Evolutionary conservation across 306 rosid species (phyloP).

Genomic region (Sicyos edulis): DNA sequence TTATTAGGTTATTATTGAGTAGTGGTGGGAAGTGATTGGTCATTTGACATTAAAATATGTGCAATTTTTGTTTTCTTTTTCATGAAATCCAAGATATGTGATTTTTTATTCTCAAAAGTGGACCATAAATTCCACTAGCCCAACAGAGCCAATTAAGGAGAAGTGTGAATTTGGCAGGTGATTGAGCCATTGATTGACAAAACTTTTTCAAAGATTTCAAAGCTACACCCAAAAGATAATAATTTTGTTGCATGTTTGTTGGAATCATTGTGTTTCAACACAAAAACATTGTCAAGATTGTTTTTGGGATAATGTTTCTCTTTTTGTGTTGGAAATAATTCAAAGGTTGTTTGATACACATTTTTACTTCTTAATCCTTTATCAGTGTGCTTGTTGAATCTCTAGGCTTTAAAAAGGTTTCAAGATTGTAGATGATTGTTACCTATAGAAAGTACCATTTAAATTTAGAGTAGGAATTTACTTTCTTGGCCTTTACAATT

Average conservation of each 20-base stretch:
- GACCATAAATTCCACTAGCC: neutral
- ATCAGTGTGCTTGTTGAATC: too few species aligned
- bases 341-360: neutral
- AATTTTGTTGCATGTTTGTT: neutral
- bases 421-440: too few species aligned
- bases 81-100: too few species aligned
- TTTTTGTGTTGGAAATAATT: neutral
- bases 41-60: neutral
- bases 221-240: conserved; percentile 12
- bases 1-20: conserved; percentile 12
- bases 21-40: neutral
- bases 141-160: neutral
- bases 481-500: too few species aligned
- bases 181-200: conserved; percentile 18
- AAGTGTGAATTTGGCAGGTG: neutral
- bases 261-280: conserved; percentile 3
- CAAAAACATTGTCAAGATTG: neutral
- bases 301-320: neutral
- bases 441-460: too few species aligned
- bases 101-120: too few species aligned
- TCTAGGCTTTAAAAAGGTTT: too few species aligned
- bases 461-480: too few species aligned
- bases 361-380: too few species aligned
- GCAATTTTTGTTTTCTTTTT: too few species aligned
- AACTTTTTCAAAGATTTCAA: conserved; percentile 1